Percentiles rank a stretch among this genome's conserved stretches.
These are phyloP conservation scores for Cercospora sesami DNA, from an alignment of 2,329 filamentous ascomycete species.

Conservation along the genomic window DNA sequence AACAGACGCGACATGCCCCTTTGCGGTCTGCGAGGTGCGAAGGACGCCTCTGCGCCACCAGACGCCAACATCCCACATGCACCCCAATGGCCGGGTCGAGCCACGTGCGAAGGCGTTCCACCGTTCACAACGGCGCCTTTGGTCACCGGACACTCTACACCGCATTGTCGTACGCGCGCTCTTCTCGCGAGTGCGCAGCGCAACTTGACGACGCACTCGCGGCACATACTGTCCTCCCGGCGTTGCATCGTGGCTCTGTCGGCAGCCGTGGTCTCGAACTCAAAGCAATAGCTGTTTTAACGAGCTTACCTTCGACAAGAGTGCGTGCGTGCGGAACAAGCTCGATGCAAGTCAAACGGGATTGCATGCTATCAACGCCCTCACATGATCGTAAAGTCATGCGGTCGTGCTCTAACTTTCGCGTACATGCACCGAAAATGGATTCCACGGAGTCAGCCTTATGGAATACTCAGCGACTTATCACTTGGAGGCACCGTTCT, in stretches of 20 bases:
- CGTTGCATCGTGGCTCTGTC: not conserved
- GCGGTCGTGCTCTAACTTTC: not conserved
- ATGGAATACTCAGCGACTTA: not conserved
- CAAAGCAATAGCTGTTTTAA: not conserved
- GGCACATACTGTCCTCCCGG: not conserved
- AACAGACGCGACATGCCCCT: not conserved
- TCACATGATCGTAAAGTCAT: conserved; percentile 11
- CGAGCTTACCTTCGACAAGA: not conserved
- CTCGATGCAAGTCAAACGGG: conserved; percentile 8
- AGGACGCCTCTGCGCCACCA: not conserved
- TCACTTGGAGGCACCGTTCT: not conserved
- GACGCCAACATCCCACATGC: not conserved
- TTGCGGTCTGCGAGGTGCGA: not conserved
- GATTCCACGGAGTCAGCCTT: not conserved
- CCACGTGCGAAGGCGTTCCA: not conserved
- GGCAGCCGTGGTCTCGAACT: not conserved
- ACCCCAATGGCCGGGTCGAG: not conserved
- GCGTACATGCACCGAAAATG: not conserved
- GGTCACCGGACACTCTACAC: not conserved
- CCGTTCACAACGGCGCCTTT: not conserved
- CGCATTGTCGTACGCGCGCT: not conserved
- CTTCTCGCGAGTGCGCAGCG: not conserved
- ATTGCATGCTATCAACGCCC: not conserved
- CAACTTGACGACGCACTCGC: not conserved
- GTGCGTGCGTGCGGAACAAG: conserved; percentile 1